Base-by-base conservation (phyloP, 148 eudicot genomes). In the Oxyria digyna region DNA sequence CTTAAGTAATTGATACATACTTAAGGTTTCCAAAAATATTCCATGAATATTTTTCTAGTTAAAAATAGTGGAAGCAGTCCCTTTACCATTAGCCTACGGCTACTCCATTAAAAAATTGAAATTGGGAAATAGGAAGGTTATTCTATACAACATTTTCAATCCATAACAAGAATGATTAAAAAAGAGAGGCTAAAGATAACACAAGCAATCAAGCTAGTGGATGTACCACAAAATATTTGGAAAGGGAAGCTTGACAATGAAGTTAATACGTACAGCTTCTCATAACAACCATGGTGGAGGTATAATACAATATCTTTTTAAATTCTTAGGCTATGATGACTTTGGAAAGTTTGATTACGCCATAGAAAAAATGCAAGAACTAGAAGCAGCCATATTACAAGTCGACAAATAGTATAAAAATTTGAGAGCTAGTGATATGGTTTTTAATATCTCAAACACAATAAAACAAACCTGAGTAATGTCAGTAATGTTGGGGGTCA, bases 401-500 rank as follows among this genome's bases (percentile, higher is more conserved):
- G 15, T 26, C 29, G 11, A 54, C 11, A 1, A 9, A 54, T 33
- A n/a, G n/a, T 24, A 11, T 9, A 57, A 4, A 57, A 4, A 33
- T 17, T 8, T 21, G 32, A 38, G 13, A 69, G 65, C 20, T 14
- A 14, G 20, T 45, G 20, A 45, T 14, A 45, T 38, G 41, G 6
- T 4, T 38, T 38, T 38, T 14, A 17, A 45, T 20, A 45, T 45
- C 50, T 45, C 4, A 45, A 45, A 45, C 29, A 24, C 11, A 59
- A 31, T 8, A 17, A 71, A 71, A 50, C 73, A 40, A 64, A 94
- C 98, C 98, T 88, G 79, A 13, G 96, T 78, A 64, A 94, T 94
- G 69, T 94, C 98, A 21, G 97, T 90, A 49, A 94, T 84, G 72
- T 94, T 94, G 23, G 98, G 98, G 55, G 98, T 93, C 97, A 94